Base-by-base conservation (phyloP, 768 basidiomycete genomes). In the Boletellus ananas region DNA sequence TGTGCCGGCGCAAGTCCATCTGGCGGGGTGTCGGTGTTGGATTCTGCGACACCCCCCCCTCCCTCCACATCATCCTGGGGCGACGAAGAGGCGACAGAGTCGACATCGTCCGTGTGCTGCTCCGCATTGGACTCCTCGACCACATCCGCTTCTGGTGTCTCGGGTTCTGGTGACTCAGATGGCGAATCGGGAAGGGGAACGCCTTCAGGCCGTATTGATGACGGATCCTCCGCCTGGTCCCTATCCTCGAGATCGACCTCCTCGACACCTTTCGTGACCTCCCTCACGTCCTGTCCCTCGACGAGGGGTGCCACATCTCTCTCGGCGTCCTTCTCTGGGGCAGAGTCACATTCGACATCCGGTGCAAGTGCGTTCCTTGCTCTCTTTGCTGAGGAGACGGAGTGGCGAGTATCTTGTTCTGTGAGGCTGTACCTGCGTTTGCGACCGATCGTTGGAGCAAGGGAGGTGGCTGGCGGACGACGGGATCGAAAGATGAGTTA, bases 241-340 rank as follows among this genome's bases (percentile, higher is more conserved):
- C 51, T 53, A 27, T 75, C 81, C 34, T 79, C 78, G 43, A 87
- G 67, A 46, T 81, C 85, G 43, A 87, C 85, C 54, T 83, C 76
- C 54, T 83, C 73, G 43, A 88, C 87, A 4, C 85, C 85, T 59
- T 77, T 63, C 0, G 85, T 86, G 52, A 89, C 84, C 58, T 83
- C 84, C 62, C 83, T 86, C 20, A 88, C 84, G 29, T 71, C 81
- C 49, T 71, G 70, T n/a, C 57, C 61, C 47, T 68, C 71, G 33
- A 72, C 59, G 23, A 58, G 54, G 20, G 67, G 62, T 18, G 10
- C 3, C 1, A 20, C 16, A 42, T 50, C 52, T 2, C 12, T 49
- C 23, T 47, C 49, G 18, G 42, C 34, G 12, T 59, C 58, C 31
- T 51, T 51, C 17, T 62, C 58, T 25, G 61, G 36, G 18, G 49